phyloP scores from a whole-genome alignment of 139 green algal species.

The Volvox reticuliferus region DNA sequence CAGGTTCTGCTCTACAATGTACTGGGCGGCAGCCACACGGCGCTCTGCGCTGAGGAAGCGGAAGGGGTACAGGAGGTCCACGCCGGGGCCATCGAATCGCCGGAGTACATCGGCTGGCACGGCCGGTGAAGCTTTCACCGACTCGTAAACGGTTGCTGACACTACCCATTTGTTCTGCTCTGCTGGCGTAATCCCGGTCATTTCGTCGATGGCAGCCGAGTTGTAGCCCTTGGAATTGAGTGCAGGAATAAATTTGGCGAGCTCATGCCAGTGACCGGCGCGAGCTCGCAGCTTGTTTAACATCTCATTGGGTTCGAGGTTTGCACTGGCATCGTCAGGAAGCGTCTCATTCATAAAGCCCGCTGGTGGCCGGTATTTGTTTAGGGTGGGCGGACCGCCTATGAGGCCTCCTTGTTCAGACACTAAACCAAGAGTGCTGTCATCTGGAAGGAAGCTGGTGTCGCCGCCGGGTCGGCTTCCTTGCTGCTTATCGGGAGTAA shows the following conservation, averaged over 20 bases:
- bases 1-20: conserved; percentile 69
- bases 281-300: conserved; percentile 63
- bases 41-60: conserved; percentile 71
- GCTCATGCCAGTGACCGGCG: conserved; percentile 77
- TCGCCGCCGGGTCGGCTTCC: not conserved
- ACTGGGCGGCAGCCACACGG: conserved; percentile 62
- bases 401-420: not conserved
- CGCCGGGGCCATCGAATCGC: conserved; percentile 68
- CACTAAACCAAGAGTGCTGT: conserved; percentile 33
- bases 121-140: conserved; percentile 57
- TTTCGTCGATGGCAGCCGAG: conserved; percentile 65
- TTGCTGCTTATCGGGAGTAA: conserved; percentile 18
- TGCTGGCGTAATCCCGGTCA: conserved; percentile 76
- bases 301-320: conserved; percentile 58
- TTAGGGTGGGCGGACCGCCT: conserved; percentile 14
- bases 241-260: conserved; percentile 76
- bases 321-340: conserved; percentile 3
- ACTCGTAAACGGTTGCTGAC: conserved; percentile 75
- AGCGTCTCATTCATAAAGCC: conserved; percentile 84
- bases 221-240: conserved; percentile 73
- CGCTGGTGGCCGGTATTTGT: conserved; percentile 76
- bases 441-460: conserved; percentile 28
- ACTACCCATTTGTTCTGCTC: conserved; percentile 79
- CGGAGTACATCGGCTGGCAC: conserved; percentile 54
- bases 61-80: conserved; percentile 78